Evolutionary conservation across 1,284 basidiomycete species (phyloP).

Genomic region (Irpex lacteus): DNA sequence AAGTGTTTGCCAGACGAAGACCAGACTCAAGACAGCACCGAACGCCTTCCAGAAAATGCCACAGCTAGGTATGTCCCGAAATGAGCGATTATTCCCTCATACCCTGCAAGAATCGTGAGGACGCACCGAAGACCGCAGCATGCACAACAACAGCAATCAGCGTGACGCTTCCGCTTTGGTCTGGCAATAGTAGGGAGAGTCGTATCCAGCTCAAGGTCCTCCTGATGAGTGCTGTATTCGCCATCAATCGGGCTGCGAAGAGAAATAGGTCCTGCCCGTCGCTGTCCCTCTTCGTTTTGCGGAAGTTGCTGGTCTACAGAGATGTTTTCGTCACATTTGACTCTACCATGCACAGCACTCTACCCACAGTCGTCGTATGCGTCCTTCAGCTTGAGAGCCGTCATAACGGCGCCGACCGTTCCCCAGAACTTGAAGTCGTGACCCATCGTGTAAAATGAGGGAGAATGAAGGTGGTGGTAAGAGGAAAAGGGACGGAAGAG

Average conservation of each 20-base stretch:
- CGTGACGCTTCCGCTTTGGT: constrained; percentile 29
- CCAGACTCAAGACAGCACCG: constrained; percentile 43
- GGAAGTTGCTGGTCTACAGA: constrained; percentile 40
- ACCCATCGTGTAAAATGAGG: constrained; percentile 16
- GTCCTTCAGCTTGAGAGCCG: constrained; percentile 47
- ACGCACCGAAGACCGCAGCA: constrained; percentile 54
- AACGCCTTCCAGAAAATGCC: constrained; percentile 54
- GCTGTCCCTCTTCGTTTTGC: constrained; percentile 38
- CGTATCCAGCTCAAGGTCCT: constrained; percentile 34
- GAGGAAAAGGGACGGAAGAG: background rate
- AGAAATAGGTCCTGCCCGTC: constrained; percentile 29
- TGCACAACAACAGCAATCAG: constrained; percentile 42
- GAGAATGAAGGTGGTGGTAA: background rate
- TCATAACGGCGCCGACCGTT: constrained; percentile 44
- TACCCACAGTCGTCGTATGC: constrained; percentile 44
- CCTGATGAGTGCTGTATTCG: constrained; percentile 19
- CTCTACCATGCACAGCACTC: background rate
- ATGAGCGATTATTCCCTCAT: background rate
- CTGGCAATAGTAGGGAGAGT: constrained; percentile 27
- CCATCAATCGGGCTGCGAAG: constrained; percentile 32
- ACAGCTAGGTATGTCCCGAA: constrained; percentile 34
- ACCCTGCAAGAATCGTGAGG: background rate
- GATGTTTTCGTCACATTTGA: background rate
- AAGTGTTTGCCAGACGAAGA: constrained; percentile 41
- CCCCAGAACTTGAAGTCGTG: constrained; percentile 33